phyloP scores from a whole-genome alignment of 352 stramenopile species.

The Phytophthora podocarpi region DNA sequence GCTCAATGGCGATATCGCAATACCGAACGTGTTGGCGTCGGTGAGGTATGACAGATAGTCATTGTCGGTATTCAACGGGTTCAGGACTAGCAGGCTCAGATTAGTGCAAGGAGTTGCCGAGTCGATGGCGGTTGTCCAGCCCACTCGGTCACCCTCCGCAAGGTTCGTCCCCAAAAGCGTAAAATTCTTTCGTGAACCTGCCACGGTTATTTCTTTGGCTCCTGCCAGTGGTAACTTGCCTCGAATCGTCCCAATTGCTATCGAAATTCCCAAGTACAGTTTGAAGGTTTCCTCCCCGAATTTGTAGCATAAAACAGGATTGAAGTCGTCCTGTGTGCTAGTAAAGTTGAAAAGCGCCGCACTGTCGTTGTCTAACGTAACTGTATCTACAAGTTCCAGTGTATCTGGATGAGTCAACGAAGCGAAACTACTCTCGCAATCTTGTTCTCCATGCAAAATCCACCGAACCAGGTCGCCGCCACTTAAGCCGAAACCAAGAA shows the following conservation, averaged over 20 bases:
- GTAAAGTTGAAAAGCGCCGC: constrained; percentile 61
- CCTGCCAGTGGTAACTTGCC: constrained; percentile 41
- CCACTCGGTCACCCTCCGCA: constrained; percentile 49
- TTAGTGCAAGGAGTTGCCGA: constrained; percentile 35
- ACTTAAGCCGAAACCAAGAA: constrained; percentile 51
- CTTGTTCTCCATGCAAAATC: constrained; percentile 51
- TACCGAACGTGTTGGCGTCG: constrained; percentile 31
- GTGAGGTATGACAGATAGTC: constrained; percentile 59
- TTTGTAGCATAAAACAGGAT: constrained; percentile 66
- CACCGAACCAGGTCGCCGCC: constrained; percentile 58
- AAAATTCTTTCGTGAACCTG: constrained; percentile 50
- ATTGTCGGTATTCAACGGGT: constrained; percentile 36
- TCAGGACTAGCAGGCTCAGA: constrained; percentile 38
- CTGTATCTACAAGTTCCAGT: constrained; percentile 40
- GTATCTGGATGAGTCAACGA: constrained; percentile 37
- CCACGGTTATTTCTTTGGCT: constrained; percentile 58
- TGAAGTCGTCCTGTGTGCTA: constrained; percentile 48
- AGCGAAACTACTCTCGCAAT: constrained; percentile 60
- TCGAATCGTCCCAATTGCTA: constrained; percentile 59
- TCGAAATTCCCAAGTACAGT: constrained; percentile 50
- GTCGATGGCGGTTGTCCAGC: constrained; percentile 46
- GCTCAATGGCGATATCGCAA: constrained; percentile 47
- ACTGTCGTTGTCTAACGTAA: constrained; percentile 33
- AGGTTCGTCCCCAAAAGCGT: constrained; percentile 54
- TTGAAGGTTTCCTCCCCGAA: constrained; percentile 65